These are phyloP conservation scores for Suhomyces taliae DNA, from an alignment of 1,139 yeast genomes.

Conservation along the genomic window DNA sequence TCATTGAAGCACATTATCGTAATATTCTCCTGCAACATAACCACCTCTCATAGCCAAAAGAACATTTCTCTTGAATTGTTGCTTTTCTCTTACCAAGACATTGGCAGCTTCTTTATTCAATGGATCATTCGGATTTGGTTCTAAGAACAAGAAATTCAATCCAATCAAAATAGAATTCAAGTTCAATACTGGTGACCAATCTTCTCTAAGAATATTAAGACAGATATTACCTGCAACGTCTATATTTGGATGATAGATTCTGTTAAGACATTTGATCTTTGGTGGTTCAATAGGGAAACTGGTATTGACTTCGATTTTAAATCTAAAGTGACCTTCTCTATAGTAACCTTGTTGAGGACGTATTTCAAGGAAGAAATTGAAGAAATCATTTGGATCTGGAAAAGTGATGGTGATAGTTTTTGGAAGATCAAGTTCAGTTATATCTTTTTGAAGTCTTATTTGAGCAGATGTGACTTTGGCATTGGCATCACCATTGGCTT, in stretches of 20 bases:
- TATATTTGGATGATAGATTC: constrained; percentile 91
- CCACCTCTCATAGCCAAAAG: constrained; percentile 71
- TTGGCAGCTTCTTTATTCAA: constrained; percentile 88
- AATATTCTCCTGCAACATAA: constrained; percentile 54
- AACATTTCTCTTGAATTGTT: constrained; percentile 60
- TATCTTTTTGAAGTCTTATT: constrained; percentile 58
- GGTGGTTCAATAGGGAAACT: constrained; percentile 95
- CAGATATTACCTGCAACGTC: constrained; percentile 91
- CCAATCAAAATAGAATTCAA: constrained; percentile 84
- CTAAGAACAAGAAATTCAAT: constrained; percentile 77
- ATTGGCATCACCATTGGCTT: constrained; percentile 5
- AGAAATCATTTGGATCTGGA: constrained; percentile 56
- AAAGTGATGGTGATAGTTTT: constrained; percentile 57
- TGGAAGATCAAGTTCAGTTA: constrained; percentile 70
- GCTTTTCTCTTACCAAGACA: constrained; percentile 59
- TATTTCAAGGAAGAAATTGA: constrained; percentile 60
- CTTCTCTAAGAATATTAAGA: constrained; percentile 85
- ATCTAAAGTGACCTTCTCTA: constrained; percentile 64
- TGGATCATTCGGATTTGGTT: constrained; percentile 92
- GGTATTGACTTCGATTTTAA: constrained; percentile 61
- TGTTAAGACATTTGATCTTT: constrained; percentile 66
- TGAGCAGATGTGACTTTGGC: constrained; percentile 51
- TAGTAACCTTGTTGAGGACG: constrained; percentile 83
- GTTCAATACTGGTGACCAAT: constrained; percentile 93
- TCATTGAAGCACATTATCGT: constrained; percentile 52